These are phyloP conservation scores for Trifolium pratense DNA, from an alignment of 306 rosid genomes.

Conservation along the genomic window DNA sequence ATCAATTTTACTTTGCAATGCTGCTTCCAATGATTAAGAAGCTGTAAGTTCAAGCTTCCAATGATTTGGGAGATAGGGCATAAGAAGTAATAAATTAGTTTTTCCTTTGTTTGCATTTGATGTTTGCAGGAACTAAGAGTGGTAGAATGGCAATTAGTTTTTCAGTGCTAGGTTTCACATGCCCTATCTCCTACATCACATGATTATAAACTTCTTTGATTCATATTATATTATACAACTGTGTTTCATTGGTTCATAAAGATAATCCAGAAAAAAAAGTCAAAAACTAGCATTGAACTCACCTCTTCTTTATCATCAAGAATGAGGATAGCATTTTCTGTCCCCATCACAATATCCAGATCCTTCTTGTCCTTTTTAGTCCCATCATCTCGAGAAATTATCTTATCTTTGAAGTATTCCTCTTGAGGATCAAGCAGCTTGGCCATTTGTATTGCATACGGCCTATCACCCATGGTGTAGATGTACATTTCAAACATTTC, in stretches of 20 bases:
- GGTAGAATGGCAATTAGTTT: no score
- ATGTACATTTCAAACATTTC: conserved; percentile 78
- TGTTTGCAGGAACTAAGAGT: no score
- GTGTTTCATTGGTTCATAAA: conserved; percentile 3
- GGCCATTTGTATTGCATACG: conserved; percentile 85
- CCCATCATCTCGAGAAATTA: conserved; percentile 92
- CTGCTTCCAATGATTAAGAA: no score
- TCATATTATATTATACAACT: neutral
- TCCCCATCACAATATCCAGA: conserved; percentile 83
- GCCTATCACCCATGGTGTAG: conserved; percentile 89
- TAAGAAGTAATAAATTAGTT: no score
- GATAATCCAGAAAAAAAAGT: conserved; percentile 20
- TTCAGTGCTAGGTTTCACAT: no score
- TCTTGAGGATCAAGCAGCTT: conserved; percentile 77
- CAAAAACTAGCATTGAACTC: conserved; percentile 47
- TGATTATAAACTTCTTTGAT: neutral
- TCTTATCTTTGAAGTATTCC: conserved; percentile 70
- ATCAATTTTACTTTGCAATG: no score
- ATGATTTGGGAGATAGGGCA: no score
- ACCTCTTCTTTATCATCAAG: conserved; percentile 91
- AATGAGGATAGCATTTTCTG: conserved; percentile 82
- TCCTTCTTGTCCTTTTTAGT: conserved; percentile 83
- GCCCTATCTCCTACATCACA: neutral
- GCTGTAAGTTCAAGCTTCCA: no score
- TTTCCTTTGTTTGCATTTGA: no score